Conservation (phyloP, 352 stramenopile species). For the Pythium coloratum region DNA sequence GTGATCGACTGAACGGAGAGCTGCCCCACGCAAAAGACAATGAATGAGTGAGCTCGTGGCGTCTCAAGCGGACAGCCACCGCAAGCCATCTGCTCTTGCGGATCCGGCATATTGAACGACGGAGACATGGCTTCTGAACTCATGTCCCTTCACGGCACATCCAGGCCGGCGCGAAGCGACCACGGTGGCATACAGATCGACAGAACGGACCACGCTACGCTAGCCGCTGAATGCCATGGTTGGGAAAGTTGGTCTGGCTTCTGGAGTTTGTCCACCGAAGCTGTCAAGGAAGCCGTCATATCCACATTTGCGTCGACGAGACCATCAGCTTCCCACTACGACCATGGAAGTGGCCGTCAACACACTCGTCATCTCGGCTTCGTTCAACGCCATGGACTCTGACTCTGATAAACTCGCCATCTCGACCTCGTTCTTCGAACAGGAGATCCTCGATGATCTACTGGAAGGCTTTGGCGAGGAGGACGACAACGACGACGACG, state of each 20-base stretch:
- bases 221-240: background rate
- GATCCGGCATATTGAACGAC: background rate
- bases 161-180: background rate
- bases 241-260: background rate
- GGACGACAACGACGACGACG: slow-evolving; percentile 11
- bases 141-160: background rate
- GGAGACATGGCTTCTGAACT: background rate
- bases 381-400: background rate
- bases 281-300: background rate
- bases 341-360: background rate
- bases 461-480: slow-evolving; percentile 14
- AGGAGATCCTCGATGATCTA: slow-evolving; percentile 13
- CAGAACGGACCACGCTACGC: background rate
- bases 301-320: background rate
- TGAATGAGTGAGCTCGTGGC: background rate
- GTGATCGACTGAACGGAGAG: background rate
- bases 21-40: background rate
- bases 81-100: background rate
- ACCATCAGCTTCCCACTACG: background rate
- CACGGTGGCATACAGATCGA: background rate
- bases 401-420: background rate
- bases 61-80: background rate
- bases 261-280: background rate
- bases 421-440: slow-evolving; percentile 12
- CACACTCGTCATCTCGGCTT: slow-evolving; percentile 7